Percentiles rank a stretch among this genome's conserved stretches.
Conservation (phyloP, 176 grass and related monocot species). For the Cenchrus purpureus region DNA sequence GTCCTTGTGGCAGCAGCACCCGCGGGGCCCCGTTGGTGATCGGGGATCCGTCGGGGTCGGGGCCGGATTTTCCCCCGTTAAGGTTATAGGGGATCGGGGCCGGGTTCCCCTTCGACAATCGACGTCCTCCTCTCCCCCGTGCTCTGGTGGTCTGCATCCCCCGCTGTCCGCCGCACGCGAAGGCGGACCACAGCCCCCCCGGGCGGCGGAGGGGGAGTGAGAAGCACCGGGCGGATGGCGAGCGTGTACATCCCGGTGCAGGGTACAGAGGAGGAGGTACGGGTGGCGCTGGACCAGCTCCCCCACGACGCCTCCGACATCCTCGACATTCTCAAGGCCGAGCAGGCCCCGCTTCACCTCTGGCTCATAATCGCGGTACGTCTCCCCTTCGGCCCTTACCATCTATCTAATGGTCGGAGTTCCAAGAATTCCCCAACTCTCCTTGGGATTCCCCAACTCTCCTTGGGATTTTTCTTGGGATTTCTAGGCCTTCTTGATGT, state of each 20-base stretch:
- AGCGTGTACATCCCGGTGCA: slow-evolving; percentile 93
- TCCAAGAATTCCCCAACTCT: background rate
- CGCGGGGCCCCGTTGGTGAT: too few species aligned
- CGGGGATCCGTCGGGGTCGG: too few species aligned
- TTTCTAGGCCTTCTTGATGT: background rate
- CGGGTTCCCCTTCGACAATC: too few species aligned
- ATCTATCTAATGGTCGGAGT: background rate
- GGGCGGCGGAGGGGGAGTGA: too few species aligned
- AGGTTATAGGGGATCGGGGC: too few species aligned
- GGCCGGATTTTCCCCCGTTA: too few species aligned
- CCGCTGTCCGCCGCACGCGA: too few species aligned
- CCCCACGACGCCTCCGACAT: slow-evolving; percentile 87
- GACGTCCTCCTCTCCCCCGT: too few species aligned
- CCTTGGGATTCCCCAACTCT: background rate
- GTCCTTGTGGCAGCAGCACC: too few species aligned
- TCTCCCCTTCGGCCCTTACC: background rate
- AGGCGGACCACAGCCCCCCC: too few species aligned
- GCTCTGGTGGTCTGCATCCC: too few species aligned
- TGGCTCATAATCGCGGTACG: slow-evolving; percentile 94
- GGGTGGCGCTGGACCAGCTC: slow-evolving; percentile 82
- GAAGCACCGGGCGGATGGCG: slow-evolving; percentile 49
- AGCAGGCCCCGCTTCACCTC: slow-evolving; percentile 90
- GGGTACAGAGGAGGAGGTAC: slow-evolving; percentile 97
- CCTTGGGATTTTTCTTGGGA: background rate
- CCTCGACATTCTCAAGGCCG: slow-evolving; percentile 96